Base-by-base conservation (phyloP, 148 eudicot species). In the Rhododendron ovatum region DNA sequence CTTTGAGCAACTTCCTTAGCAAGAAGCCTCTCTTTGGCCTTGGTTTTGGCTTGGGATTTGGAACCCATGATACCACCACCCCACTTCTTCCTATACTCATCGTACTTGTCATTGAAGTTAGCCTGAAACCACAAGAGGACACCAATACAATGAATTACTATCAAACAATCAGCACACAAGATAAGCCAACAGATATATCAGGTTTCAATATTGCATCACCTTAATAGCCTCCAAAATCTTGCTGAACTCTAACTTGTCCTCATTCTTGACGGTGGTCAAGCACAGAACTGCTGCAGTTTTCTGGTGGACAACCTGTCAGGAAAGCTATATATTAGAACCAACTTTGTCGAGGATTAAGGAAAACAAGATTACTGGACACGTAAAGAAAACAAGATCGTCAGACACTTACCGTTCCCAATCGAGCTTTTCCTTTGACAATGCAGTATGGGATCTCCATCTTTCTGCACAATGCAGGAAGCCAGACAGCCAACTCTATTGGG, bases 401-500 rank as follows among this genome's bases (percentile, higher is more conserved):
- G 48, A 28, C 63, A 74, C 84, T 90, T 89, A 94, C 96, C 43
- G 98, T 89, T 90, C 99, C 99, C 41, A 96, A 89, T 39, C 99
- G 92, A 57, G 99, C 92, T 82, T 96, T 96, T 10, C 99, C 99
- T 93, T 96, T 96, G 24, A 96, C 98, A 85, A 96, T 95, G 89
- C 96, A 95, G 93, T 96, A 96, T 3, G 99, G 99, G 61, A 96
- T 93, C 77, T 96, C 98, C 98, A 96, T 95, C 90, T 96, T 96
- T 79, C 96, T 91, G 92, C 99, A 96, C 53, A 96, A 84, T 0
- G 98, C 96, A 37, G 99, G 99, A 73, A 96, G 95, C 99, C 99
- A 96, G 47, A 96, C 99, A 5, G 95, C 99, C 51, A 96, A 88
- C 93, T 96, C 99, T 50, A 95, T 96, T 3, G 99, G 99, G 89